Evolutionary conservation across 1,284 basidiomycete genomes (phyloP).

Genomic region (Meira nashicola): DNA sequence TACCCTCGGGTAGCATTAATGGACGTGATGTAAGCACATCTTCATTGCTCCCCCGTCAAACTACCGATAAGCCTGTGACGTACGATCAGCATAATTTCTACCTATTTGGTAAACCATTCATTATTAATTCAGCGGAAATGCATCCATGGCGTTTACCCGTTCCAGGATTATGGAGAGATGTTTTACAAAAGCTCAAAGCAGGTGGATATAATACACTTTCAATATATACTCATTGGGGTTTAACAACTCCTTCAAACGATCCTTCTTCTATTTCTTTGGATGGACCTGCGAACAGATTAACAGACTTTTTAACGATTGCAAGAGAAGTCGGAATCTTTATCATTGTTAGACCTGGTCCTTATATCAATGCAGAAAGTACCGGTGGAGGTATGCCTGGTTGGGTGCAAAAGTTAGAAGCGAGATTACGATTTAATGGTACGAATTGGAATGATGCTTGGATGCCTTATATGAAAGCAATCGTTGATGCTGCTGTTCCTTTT

Average conservation of each 20-base stretch:
- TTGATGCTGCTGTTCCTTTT: slow-evolving; percentile 61
- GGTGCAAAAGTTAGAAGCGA: slow-evolving; percentile 65
- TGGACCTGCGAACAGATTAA: slow-evolving; percentile 60
- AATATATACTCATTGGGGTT: slow-evolving; percentile 60
- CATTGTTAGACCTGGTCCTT: slow-evolving; percentile 62
- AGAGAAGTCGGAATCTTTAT: slow-evolving; percentile 64
- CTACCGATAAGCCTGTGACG: too few relatives aligned
- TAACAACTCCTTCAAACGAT: slow-evolving; percentile 69
- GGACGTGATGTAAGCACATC: too few relatives aligned
- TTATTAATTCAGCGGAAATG: slow-evolving; percentile 59
- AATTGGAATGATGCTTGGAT: slow-evolving; percentile 68
- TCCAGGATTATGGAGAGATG: slow-evolving; percentile 72
- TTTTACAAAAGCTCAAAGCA: slow-evolving; percentile 73
- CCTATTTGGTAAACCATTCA: too few relatives aligned
- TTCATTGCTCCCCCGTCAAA: too few relatives aligned
- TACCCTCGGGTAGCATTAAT: too few relatives aligned
- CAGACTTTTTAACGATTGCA: slow-evolving; percentile 61
- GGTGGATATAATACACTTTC: slow-evolving; percentile 64
- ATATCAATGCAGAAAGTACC: slow-evolving; percentile 69
- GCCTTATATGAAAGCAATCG: slow-evolving; percentile 65
- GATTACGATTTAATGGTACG: slow-evolving; percentile 64
- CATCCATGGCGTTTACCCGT: slow-evolving; percentile 77
- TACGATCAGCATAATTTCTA: too few relatives aligned
- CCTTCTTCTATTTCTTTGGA: not conserved
- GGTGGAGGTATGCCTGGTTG: slow-evolving; percentile 70